Base-by-base conservation (phyloP, 164 flowering plant species). In the Pachysandra terminalis region DNA sequence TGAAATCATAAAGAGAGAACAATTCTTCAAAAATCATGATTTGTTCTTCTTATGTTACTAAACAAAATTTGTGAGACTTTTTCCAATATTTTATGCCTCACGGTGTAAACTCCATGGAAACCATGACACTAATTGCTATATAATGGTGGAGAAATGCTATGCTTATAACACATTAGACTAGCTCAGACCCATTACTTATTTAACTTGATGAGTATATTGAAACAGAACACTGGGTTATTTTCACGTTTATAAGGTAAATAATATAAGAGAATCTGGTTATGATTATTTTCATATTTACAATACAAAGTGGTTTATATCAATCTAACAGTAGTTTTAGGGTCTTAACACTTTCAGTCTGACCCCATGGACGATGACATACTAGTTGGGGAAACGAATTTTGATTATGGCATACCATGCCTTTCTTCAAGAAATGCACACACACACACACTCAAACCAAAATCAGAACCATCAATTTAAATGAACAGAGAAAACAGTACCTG, bases 401-500 rank as follows among this genome's bases (percentile, higher is more conserved):
- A 32, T 32, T 3, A 32, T 32, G 7, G 37, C 51, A 45, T 5
- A 45, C 51, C 45, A 40, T 40, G 45, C 10, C 5, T 40, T 40
- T 40, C 45, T 40, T 40, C 45, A 40, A 40, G 45, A 10, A 40
- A 40, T 40, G 5, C 45, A 40, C n/a, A n/a, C n/a, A n/a, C n/a
- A n/a, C n/a, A n/a, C n/a, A n/a, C n/a, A n/a, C n/a, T n/a, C n/a
- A n/a, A n/a, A n/a, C n/a, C n/a, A n/a, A n/a, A n/a, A n/a, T n/a
- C 0, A 57, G 27, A 49, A 23, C 26, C 28, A 12, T 19, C 4
- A 27, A 63, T 57, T 3, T 26, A 54, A 10, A 59, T 16, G 22
- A 52, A 48, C 58, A 48, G 56, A 40, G 57, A 54, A 60, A 41
- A 73, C 40, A 59, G 40, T 87, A 96, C 98, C 99, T 93, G 96